Evolutionary conservation across 2,329 filamentous ascomycete genomes (phyloP), one percentile per base, ranked within the genome.

Genomic region (Chaetomium sp.): DNA sequence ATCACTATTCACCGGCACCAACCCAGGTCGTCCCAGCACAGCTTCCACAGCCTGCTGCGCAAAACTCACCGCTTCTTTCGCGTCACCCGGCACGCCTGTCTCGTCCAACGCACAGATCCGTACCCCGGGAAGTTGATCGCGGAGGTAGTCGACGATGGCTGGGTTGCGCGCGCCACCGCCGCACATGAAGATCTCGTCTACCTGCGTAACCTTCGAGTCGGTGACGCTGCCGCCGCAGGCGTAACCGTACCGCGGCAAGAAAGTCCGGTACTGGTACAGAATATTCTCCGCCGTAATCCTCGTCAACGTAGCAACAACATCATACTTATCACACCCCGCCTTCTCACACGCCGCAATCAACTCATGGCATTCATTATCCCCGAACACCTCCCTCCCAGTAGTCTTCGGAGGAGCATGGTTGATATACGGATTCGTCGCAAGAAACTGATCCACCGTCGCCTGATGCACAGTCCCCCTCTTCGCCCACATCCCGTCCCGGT

Each of bases 11-110:
- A 48, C 27, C n/a, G 46, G 46, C 12, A 48, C 46, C 14, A 48
- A 33, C 14, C 34, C 46, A 10, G 46, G 34, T 9, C 46, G 46
- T n/a, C 46, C 46, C 6, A 48, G 71, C 1, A 83, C 73, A 61
- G 79, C 78, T 64, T 84, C 80, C 74, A 85, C 78, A 3, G 76
- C 80, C 66, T 82, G 79, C 75, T 79, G 81, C 3, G 82, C 80
- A 63, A 84, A 83, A 1, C 76, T 80, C 52, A 81, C 72, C 12
- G 80, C 79, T 64, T 85, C 81, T 65, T 84, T 84, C 3, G 81
- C 80, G 40, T 75, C 77, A 1, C 76, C 50, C 0, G 79, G 78
- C 49, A 85, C 74, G 5, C 80, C 80, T 3, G 79, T 79, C 49
- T 79, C 79, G 60, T 84, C 79, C 6, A 84, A 70, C 72, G 79